Conservation (phyloP, 2,329 filamentous ascomycete genomes). For the Thielaviopsis punctulata region DNA sequence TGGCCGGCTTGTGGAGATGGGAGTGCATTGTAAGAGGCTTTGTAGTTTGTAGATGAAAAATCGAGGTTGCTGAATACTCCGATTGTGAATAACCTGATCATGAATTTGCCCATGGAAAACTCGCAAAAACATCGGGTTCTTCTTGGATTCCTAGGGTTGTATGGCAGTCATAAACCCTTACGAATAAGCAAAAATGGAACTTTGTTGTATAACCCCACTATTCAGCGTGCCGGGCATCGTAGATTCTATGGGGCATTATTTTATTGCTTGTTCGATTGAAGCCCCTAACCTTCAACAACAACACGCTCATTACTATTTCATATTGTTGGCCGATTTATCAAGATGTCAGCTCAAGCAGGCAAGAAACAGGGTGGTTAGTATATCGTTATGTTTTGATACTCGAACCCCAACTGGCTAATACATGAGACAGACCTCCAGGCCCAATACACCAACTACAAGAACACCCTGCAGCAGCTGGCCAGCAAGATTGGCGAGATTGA, state of each 20-base stretch:
- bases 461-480: slow-evolving; percentile 73
- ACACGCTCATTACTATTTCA: not conserved
- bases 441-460: slow-evolving; percentile 64
- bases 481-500: slow-evolving; percentile 96
- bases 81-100: no score
- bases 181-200: no score
- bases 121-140: no score
- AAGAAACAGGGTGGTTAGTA: slow-evolving; percentile 58
- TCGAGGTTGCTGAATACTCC: no score
- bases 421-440: slow-evolving; percentile 50
- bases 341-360: slow-evolving; percentile 35
- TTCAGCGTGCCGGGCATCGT: no score
- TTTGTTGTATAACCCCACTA: no score
- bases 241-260: no score
- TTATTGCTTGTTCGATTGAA: not conserved
- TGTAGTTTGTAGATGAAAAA: not conserved
- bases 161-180: no score
- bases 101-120: no score
- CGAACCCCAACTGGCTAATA: slow-evolving; percentile 8
- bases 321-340: slow-evolving; percentile 3
- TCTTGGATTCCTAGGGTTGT: no score
- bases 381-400: not conserved
- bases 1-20: slow-evolving; percentile 71
- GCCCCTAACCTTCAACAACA: not conserved
- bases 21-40: slow-evolving; percentile 62